Conservation (phyloP, 2,329 filamentous ascomycete genomes). For the Kalaharituber pfeilii region DNA sequence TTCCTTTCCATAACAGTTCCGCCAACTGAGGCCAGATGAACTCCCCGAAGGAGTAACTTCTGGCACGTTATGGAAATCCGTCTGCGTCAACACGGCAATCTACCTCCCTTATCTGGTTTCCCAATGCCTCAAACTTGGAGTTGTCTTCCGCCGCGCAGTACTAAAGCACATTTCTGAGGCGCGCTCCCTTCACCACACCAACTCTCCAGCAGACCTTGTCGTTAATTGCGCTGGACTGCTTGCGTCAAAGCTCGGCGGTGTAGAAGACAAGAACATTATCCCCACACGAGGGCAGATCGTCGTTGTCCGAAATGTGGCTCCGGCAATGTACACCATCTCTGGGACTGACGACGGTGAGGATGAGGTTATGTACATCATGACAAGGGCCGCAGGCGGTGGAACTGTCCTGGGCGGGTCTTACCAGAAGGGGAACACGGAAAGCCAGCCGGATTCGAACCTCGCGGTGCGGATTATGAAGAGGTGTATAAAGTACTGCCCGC, state of each 20-base stretch:
- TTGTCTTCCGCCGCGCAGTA: conserved; percentile 45
- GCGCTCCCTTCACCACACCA: conserved; percentile 37
- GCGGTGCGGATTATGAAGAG: conserved; percentile 71
- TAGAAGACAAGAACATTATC: conserved; percentile 53
- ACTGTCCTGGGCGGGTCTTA: conserved; percentile 78
- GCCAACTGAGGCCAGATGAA: conserved; percentile 39
- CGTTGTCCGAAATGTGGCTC: conserved; percentile 60
- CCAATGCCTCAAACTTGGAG: conserved; percentile 58
- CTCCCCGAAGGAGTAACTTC: conserved; percentile 50
- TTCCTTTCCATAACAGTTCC: conserved; percentile 33
- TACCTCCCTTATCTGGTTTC: conserved; percentile 76
- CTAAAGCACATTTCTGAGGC: conserved; percentile 60
- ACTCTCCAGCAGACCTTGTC: conserved; percentile 42
- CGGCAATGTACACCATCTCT: conserved; percentile 50
- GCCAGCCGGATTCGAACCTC: conserved; percentile 59
- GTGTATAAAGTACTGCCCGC: conserved; percentile 46
- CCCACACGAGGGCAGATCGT: conserved; percentile 73
- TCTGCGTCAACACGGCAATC: conserved; percentile 79
- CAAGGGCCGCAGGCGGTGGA: conserved; percentile 59
- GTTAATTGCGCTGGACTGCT: conserved; percentile 75
- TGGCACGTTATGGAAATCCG: conserved; percentile 59
- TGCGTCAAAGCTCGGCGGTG: conserved; percentile 60
- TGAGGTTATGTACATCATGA: conserved; percentile 69
- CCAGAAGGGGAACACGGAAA: conserved; percentile 62
- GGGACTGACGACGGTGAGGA: conserved; percentile 56